Base-by-base conservation (phyloP, 257 asterid species). In the Lantana camara region DNA sequence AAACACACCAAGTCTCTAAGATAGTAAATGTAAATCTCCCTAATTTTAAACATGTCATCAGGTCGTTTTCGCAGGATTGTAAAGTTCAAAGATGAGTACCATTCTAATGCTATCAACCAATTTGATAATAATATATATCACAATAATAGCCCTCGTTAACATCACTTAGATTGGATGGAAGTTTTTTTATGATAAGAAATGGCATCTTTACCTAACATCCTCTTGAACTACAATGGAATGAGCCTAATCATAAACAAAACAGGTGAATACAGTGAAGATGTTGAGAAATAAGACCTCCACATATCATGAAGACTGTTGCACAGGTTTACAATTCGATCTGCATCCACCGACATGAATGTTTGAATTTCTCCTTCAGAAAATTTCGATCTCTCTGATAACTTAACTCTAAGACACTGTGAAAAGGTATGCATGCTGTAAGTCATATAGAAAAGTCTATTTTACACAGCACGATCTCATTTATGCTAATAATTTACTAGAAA, bases 351-450 rank as follows among this genome's bases (percentile, higher is more conserved):
- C 97, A 93, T 93, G 87, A 93, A 93, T 45, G 99, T 93, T 69
- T 93, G 99, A 69, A 93, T 88, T 81, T 93, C 97, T 63, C 99
- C 99, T 77, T 90, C 95, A 12, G 99, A 90, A 81, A 93, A 93
- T 74, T 83, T 82, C 23, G 97, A 93, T 80, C 89, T 85, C 75
- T 93, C 97, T 14, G 97, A 95, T 68, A 93, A 78, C 83, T 79
- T 90, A 60, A 82, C 77, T 49, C 71, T 64, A 53, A 90, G 92
- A 72, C 97, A 93, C 96, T 93, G 85, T 69, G 78, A 65, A 67
- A 50, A 75, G 7, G 63, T 5, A 66, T 51, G 20, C 22, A 38
- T 32, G 23, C n/a, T 38, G 57, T 70, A 32, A 61, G 51, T 30
- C 20, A 22, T 8, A 24, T 27, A 50, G 13, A 21, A 67, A 49